phyloP scores from a whole-genome alignment of 2,329 filamentous ascomycete genomes.

The Lachnellula suecica region DNA sequence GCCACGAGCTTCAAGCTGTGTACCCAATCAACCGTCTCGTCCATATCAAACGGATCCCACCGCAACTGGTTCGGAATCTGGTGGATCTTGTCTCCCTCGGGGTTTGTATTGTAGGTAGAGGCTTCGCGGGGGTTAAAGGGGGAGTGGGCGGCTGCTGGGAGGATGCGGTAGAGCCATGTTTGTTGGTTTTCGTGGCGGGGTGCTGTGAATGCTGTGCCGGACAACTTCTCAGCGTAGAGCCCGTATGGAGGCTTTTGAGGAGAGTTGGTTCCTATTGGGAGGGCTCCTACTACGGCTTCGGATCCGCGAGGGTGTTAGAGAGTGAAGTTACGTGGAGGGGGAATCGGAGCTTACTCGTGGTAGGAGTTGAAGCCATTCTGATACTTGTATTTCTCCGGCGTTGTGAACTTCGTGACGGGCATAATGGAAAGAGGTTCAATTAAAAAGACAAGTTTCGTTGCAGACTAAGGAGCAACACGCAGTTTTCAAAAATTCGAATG shows the following conservation, averaged over 20 bases:
- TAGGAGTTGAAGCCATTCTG: constrained; percentile 68
- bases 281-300: constrained; percentile 63
- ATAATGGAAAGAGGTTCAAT: constrained; percentile 41
- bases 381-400: constrained; percentile 66
- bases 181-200: constrained; percentile 56
- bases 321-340: background rate
- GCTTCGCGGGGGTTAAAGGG: constrained; percentile 44
- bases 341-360: constrained; percentile 53
- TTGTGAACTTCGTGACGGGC: constrained; percentile 63
- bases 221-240: constrained; percentile 66
- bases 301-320: constrained; percentile 42
- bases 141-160: constrained; percentile 52
- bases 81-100: constrained; percentile 45
- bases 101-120: constrained; percentile 43
- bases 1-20: constrained; percentile 66
- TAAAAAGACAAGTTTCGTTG: too few relatives aligned
- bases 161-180: constrained; percentile 57
- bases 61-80: constrained; percentile 80
- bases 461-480: too few relatives aligned
- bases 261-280: constrained; percentile 66
- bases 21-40: constrained; percentile 67
- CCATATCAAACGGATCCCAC: constrained; percentile 72
- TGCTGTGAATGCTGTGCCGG: constrained; percentile 57
- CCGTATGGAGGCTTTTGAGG: constrained; percentile 68
- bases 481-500: too few relatives aligned